Base-by-base conservation (phyloP, 1,284 basidiomycete species). In the Ceratobasidium sp. region DNA sequence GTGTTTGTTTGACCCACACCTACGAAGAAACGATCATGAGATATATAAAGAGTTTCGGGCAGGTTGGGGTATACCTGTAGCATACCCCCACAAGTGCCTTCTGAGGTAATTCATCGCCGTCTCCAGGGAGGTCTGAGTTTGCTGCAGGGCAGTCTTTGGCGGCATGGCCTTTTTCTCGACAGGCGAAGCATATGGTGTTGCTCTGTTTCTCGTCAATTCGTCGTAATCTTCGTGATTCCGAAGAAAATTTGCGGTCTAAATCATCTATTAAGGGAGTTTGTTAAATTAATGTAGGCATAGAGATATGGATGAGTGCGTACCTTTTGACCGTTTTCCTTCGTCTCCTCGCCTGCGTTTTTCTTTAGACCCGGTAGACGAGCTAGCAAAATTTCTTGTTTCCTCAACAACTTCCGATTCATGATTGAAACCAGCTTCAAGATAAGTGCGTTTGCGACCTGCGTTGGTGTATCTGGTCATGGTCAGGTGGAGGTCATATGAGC, bases 1-100 rank as follows among this genome's bases (percentile, higher is more conserved):
- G 77, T 98, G 96, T 74, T 85, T 86, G 2, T 84, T 86, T 1
- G 93, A 95, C 59, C 95, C 93, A 78, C 96, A 98, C 75, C 95
- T 96, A 79, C 54, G 73, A 41, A 73, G 73, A 54, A 75, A 57
- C 38, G 77, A 76, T n/a, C n/a, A n/a, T 21, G 28, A 43, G 32
- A 46, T 21, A 14, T 77, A 64, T 18, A 76, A 64, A 38, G 55
- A 44, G 44, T 54, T 13, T 59, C 21, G 5, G 9, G 32, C 32
- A 41, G 62, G n/a, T 23, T 1, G 46, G 21, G 43, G 81, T 87
- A 38, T 75, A 94, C 94, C 94, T 83, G 78, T 96, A 96, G 80
- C 94, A 96, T 55, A 94, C 90, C 0, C 91, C 92, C 16, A 91
- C 86, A 32, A 78, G 80, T 62, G 78, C 69, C 81, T 79, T 80